A percentile compares a stretch with the other conserved stretches of the same genome.
Conservation (phyloP, 495 filamentous ascomycete genomes). For the Aspergillus sclerotioniger region DNA sequence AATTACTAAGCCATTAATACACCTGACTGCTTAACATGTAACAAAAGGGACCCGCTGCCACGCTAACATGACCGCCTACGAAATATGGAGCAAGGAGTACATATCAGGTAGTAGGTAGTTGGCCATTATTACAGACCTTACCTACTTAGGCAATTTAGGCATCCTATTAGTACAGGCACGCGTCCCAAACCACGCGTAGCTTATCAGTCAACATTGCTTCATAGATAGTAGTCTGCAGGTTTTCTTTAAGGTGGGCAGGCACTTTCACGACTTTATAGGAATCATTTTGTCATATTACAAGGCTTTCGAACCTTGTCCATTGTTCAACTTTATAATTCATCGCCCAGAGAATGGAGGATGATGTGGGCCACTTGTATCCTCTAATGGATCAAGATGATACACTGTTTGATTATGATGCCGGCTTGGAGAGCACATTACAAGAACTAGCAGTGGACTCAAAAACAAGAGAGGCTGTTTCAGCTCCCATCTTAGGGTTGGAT, state of each 20-base stretch:
- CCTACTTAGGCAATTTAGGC: too few relatives aligned
- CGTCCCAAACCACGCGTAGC: too few relatives aligned
- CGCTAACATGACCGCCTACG: background rate
- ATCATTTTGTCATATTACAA: too few relatives aligned
- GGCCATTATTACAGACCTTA: too few relatives aligned
- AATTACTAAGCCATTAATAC: conserved; percentile 5
- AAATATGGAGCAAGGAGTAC: too few relatives aligned
- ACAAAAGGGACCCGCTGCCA: background rate
- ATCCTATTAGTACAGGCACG: too few relatives aligned
- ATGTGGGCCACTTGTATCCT: conserved; percentile 17
- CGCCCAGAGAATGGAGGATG: conserved; percentile 9
- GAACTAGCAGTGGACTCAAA: conserved; percentile 34
- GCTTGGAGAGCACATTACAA: conserved; percentile 50
- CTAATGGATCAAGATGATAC: conserved; percentile 48
- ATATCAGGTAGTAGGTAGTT: background rate
- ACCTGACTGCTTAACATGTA: background rate
- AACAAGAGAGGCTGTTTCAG: conserved; percentile 25
- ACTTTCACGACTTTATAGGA: too few relatives aligned
- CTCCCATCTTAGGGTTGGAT: conserved; percentile 67
- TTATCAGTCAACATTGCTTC: too few relatives aligned
- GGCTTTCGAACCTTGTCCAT: background rate
- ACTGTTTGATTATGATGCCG: conserved; percentile 70
- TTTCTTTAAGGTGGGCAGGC: too few relatives aligned
- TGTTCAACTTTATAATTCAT: background rate
- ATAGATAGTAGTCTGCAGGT: too few relatives aligned